Evolutionary conservation across 257 asterid genomes (phyloP), one percentile per base, ranked within the genome.

Genomic region (Ophiorrhiza pumila): DNA sequence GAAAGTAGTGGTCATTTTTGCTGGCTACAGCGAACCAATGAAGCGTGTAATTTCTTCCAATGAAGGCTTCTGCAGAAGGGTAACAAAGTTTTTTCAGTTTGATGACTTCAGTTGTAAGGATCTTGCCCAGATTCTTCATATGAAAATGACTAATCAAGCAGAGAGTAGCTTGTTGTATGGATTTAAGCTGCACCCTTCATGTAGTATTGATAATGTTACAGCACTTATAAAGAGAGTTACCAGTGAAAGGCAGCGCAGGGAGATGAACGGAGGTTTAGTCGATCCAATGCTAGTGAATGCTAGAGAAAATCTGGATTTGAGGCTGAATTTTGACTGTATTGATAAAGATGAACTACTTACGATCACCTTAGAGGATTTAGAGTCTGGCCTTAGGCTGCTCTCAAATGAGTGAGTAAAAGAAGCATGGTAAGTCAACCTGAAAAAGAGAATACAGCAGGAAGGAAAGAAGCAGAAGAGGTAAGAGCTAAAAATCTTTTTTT

Each of bases 21-120:
- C 99, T 13, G 99, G 99, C 42, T 94, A 94, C 22, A 86, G 92
- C n/a, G 95, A 91, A 82, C 97, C 97, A 45, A 91, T 94, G 99
- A 88, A 87, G 77, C 96, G 96, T 0, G 95, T 94, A 20, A 90
- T 91, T 57, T 41, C 86, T 67, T 91, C 97, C 15, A 94, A 94
- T 0, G 96, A 91, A 76, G 99, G 99, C 65, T 88, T 94, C 79
- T 86, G 97, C 84, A 84, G 99, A 77, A 85, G 99, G 76, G 96
- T 94, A 58, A 91, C 99, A 0, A 91, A 94, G 76, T 88, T 89
- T 79, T 94, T 94, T 80, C 87, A 84, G 32, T 94, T 94, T 60
- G 93, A 88, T 14, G 96, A 91, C 81, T 94, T 91, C 78, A 83
- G 80, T 55, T 78, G 83, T 1, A 68, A 83, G 75, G 97, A 94